Percentiles rank a stretch among this genome's conserved stretches.
These are phyloP conservation scores for Solanum paucissectum DNA, from an alignment of 257 asterid genomes.

Conservation along the genomic window DNA sequence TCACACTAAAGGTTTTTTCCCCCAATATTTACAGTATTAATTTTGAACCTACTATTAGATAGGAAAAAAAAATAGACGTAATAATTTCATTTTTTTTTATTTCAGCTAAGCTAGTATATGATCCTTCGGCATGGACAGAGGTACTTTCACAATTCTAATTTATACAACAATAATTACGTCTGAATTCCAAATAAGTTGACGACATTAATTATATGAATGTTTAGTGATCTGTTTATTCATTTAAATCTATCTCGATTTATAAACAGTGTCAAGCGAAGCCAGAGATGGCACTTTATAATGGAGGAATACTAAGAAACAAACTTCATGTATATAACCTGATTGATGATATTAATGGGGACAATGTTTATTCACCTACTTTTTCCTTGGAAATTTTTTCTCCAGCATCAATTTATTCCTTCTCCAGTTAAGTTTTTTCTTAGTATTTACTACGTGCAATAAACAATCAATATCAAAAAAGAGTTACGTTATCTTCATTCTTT, in stretches of 20 bases:
- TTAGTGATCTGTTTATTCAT: not conserved
- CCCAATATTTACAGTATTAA: not conserved
- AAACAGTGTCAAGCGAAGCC: not conserved
- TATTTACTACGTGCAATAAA: too few species aligned
- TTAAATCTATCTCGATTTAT: too few species aligned
- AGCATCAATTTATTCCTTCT: not conserved
- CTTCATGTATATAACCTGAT: not conserved
- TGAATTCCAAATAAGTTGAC: not conserved
- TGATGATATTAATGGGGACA: not conserved
- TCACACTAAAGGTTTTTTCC: not conserved
- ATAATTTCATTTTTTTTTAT: too few species aligned
- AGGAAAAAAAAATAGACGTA: not conserved
- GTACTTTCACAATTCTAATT: not conserved
- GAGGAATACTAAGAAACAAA: not conserved
- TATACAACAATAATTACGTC: not conserved
- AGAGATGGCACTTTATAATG: not conserved
- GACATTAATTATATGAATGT: not conserved
- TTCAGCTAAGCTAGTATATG: not conserved
- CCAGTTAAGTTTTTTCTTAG: not conserved
- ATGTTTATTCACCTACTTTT: not conserved
- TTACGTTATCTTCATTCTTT: too few species aligned
- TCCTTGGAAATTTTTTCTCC: not conserved
- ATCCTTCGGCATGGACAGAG: not conserved
- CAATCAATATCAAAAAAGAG: too few species aligned
- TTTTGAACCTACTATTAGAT: not conserved